Evolutionary conservation across 1,139 yeast species (phyloP), one percentile per base, ranked within the genome.

Genomic region (Lodderomyces jiufengensis): DNA sequence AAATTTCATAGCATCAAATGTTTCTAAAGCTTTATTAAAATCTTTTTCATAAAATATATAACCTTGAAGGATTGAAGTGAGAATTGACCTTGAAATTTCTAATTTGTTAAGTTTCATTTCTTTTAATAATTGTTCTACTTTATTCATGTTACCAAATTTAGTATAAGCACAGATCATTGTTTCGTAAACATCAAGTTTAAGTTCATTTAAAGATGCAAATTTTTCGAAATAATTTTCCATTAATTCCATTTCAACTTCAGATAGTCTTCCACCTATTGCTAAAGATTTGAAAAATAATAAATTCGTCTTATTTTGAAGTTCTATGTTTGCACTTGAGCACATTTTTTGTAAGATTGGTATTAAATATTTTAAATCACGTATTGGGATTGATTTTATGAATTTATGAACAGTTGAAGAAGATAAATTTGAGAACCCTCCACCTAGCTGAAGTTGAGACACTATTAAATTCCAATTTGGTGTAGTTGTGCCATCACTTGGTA

Each of bases 1-100:
- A 54, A 85, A 90, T 55, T 87, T 90, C 88, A 92, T 81, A 44
- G 87, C 77, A 48, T 84, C 92, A 55, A 92, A 92, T 1, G 85
- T 67, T 35, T 80, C 78, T 39, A 76, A 73, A 0, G 95, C 95
- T 45, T 76, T 79, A 24, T 69, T 59, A 45, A 70, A 78, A 41
- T 79, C 73, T 16, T 63, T 62, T 15, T 75, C 52, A 40, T 77
- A 70, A 43, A 64, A 69, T 3, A 80, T 78, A 50, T 85, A 81
- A 14, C 87, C 73, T 42, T 82, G 81, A 36, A 88, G 57, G 1
- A 87, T 68, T 18, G 79, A 76, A 1, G 84, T 72, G 48, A 81
- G 83, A 3, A 83, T 70, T 3, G 65, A 61, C n/a, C 71, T 63
- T 5, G 79, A 66, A 3, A 92, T 85, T 27, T 64, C 61, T 4